Conservation (phyloP, 108 stramenopile genomes). For the Discostella stelligeroides region DNA sequence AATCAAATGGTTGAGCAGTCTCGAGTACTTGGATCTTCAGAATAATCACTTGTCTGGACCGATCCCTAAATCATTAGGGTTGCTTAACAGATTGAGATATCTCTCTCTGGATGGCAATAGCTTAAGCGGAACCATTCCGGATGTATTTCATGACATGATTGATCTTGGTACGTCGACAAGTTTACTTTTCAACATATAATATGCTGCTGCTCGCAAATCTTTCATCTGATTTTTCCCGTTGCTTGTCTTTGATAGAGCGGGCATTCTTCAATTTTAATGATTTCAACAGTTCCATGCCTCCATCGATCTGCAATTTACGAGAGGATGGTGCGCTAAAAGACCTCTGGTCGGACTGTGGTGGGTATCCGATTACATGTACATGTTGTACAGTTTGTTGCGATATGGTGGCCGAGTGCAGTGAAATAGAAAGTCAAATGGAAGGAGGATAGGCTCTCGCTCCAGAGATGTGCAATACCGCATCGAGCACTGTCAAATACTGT, state of each 20-base stretch:
- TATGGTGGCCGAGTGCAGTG: slow-evolving; percentile 47
- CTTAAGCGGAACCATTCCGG: slow-evolving; percentile 41
- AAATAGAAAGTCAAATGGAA: slow-evolving; percentile 35
- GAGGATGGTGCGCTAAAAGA: slow-evolving; percentile 30
- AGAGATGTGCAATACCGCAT: no score
- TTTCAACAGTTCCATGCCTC: slow-evolving; percentile 41
- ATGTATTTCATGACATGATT: slow-evolving; percentile 27
- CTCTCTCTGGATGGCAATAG: slow-evolving; percentile 48
- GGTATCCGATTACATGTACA: slow-evolving; percentile 47
- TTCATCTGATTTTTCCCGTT: background rate
- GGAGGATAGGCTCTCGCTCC: slow-evolving; percentile 1
- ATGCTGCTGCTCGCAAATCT: background rate
- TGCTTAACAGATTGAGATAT: slow-evolving; percentile 37
- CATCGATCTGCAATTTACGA: slow-evolving; percentile 39
- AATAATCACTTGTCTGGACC: slow-evolving; percentile 46
- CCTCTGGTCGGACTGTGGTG: slow-evolving; percentile 49
- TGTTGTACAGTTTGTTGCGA: slow-evolving; percentile 52
- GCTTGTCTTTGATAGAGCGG: slow-evolving; percentile 14
- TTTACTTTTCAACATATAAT: no score
- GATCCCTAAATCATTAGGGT: slow-evolving; percentile 36
- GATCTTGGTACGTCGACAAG: slow-evolving; percentile 24
- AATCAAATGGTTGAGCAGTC: slow-evolving; percentile 40
- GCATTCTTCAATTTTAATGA: slow-evolving; percentile 47
- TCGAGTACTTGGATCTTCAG: slow-evolving; percentile 45
- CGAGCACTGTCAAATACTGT: background rate